phyloP scores from a whole-genome alignment of 805 yeast species.

The Yamadazyma laniorum region DNA sequence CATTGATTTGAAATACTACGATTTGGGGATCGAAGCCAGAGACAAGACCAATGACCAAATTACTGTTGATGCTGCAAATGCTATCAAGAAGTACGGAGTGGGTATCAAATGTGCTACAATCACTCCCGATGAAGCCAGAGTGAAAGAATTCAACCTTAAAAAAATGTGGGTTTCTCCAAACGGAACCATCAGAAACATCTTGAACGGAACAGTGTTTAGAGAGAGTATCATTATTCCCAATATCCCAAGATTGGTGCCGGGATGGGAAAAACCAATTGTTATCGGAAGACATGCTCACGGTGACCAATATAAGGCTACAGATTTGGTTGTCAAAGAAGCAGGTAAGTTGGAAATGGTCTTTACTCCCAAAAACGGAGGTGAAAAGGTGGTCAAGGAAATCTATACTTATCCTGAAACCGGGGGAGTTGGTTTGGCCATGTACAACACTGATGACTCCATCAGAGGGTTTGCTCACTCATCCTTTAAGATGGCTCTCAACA shows the following conservation, averaged over 20 bases:
- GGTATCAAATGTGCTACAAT: conserved; percentile 85
- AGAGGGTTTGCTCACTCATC: conserved; percentile 77
- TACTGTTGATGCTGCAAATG: conserved; percentile 76
- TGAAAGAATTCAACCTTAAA: conserved; percentile 66
- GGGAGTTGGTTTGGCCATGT: conserved; percentile 82
- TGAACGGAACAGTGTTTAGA: conserved; percentile 82
- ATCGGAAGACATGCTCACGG: conserved; percentile 87
- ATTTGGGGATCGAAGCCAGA: conserved; percentile 64
- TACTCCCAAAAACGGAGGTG: conserved; percentile 60
- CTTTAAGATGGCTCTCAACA: conserved; percentile 67
- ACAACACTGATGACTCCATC: conserved; percentile 78
- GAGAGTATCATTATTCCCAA: conserved; percentile 79
- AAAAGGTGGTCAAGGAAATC: conserved; percentile 48
- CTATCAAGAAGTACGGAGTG: conserved; percentile 71
- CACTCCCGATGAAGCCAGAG: conserved; percentile 81
- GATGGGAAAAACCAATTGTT: conserved; percentile 80
- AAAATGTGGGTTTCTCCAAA: conserved; percentile 87
- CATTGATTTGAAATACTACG: conserved; percentile 73
- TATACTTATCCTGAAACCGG: conserved; percentile 66
- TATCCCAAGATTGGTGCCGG: conserved; percentile 73
- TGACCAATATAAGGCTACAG: conserved; percentile 82
- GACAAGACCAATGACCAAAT: conserved; percentile 71
- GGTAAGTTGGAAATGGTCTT: conserved; percentile 67
- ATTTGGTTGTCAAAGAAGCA: conserved; percentile 61
- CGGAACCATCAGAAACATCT: conserved; percentile 77